Evolutionary conservation across 192 early-diverging fungal genomes (phyloP), one percentile per base, ranked within the genome.

Genomic region (Geosiphon pyriformis): DNA sequence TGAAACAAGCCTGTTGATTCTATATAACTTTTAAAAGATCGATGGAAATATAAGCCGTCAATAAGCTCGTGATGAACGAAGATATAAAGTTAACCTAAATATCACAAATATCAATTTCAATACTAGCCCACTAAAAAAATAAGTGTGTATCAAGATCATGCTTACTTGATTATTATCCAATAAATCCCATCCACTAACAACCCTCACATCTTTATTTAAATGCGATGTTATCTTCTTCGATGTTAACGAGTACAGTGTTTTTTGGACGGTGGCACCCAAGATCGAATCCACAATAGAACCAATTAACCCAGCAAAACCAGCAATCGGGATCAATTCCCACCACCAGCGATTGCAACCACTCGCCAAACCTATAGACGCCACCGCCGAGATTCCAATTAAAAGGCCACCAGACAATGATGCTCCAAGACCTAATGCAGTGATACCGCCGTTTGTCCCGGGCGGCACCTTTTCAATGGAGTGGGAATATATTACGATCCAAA

Each of bases 381-480:
- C 76, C 11, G 83, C 87, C 0, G 79, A 69, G 10, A 88, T 35
- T 10, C 92, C 94, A 30, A 94, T 80, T 22, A 84, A 61, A 3
- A 80, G 60, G 27, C 92, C 94, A 23, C 94, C 92, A 7, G 74
- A 81, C 51, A 93, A 61, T 15, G 92, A 93, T 17, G 94, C 89
- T 0, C 76, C 71, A n/a, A 91, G 49, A 12, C 94, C 94, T 30
- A 93, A 64, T 18, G 76, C 72, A 17, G 84, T 86, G 10, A 96
- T 74, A 1, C 87, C 94, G 11, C 94, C 94, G 75, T 97, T 97
- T 15, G 93, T 95, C 1, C 95, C 95, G 27, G 89, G 87, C 11
- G 95, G 95, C 6, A 95, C 95, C 31, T 77, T 67, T 47, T 81
- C 78, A 11, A 46, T 10, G 6, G 7, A 46, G 17, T 46, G 6